Conservation (phyloP, 2,329 filamentous ascomycete species). For the Colletotrichum lentis region DNA sequence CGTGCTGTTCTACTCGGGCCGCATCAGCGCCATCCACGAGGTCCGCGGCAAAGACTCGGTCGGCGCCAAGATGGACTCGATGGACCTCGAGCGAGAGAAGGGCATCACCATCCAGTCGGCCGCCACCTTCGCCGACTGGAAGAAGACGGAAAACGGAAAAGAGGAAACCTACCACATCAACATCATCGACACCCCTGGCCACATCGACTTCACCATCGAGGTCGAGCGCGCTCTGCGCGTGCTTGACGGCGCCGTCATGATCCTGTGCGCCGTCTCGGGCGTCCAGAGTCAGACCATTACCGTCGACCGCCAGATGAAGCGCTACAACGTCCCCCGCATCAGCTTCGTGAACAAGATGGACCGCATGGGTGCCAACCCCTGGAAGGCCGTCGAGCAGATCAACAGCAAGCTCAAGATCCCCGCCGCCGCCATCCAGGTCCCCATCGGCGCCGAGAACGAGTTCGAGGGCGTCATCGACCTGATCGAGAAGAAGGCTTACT, state of each 20-base stretch:
- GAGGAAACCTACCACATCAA: constrained; percentile 97
- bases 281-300: constrained; percentile 99
- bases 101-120: constrained; percentile 99
- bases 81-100: constrained; percentile 98
- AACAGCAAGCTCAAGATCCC: constrained; percentile 94
- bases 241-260: constrained; percentile 96
- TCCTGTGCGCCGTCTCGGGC: constrained; percentile 94
- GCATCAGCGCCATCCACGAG: constrained; percentile 97
- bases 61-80: constrained; percentile 99
- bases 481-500: constrained; percentile 90
- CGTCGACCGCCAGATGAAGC: constrained; percentile 97
- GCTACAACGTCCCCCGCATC: constrained; percentile 94
- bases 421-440: constrained; percentile 92
- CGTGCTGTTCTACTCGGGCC: constrained; percentile 96
- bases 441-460: constrained; percentile 89
- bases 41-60: constrained; percentile 94
- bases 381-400: constrained; percentile 97
- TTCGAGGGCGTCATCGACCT: constrained; percentile 94
- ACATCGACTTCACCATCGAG: constrained; percentile 99
- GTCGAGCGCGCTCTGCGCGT: constrained; percentile 95
- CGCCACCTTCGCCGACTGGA: constrained; percentile 97
- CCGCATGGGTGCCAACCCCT: constrained; percentile 96
- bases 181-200: constrained; percentile 96
- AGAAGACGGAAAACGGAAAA: constrained; percentile 82
- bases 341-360: constrained; percentile 99